These are phyloP conservation scores for Fereydounia khargensis DNA, from an alignment of 1,284 basidiomycete genomes.

Conservation along the genomic window DNA sequence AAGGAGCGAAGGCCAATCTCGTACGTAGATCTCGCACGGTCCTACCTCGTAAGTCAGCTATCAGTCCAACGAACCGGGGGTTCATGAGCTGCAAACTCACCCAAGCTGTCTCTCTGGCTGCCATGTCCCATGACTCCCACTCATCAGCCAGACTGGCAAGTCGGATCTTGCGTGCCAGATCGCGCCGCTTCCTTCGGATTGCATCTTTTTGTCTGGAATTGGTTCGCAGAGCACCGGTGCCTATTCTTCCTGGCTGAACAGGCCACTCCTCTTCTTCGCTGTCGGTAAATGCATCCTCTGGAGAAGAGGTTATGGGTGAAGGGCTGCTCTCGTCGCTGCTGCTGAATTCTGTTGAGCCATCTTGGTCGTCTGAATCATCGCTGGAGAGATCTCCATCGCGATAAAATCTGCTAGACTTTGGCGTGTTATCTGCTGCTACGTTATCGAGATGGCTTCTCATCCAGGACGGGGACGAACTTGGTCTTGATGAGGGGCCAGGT, in stretches of 20 bases:
- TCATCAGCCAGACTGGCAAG: slow-evolving; percentile 6
- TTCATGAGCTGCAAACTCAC: too few relatives aligned
- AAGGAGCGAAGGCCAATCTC: too few relatives aligned
- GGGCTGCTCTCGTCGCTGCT: not conserved
- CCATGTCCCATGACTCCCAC: slow-evolving; percentile 38
- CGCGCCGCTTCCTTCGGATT: not conserved
- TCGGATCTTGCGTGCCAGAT: not conserved
- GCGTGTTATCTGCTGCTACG: too few relatives aligned
- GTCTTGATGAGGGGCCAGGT: not conserved
- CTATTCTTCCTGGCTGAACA: slow-evolving; percentile 1
- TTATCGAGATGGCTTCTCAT: too few relatives aligned
- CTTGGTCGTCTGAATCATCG: slow-evolving; percentile 9
- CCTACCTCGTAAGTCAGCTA: too few relatives aligned
- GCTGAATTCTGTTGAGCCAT: too few relatives aligned
- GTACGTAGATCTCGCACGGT: too few relatives aligned
- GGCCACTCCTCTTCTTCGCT: slow-evolving; percentile 33
- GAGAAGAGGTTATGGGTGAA: not conserved
- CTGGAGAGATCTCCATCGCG: too few relatives aligned
- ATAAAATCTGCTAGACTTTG: too few relatives aligned
- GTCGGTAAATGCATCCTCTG: slow-evolving; percentile 4
- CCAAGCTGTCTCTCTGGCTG: slow-evolving; percentile 6
- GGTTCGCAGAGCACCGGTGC: too few relatives aligned
- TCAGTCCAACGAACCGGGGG: too few relatives aligned
- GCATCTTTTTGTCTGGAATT: too few relatives aligned
- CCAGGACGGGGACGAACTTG: slow-evolving; percentile 15